A percentile compares a stretch with the other conserved stretches of the same genome.
These are phyloP conservation scores for Dactylonectria estremocensis DNA, from an alignment of 2,329 filamentous ascomycete species.

Conservation along the genomic window DNA sequence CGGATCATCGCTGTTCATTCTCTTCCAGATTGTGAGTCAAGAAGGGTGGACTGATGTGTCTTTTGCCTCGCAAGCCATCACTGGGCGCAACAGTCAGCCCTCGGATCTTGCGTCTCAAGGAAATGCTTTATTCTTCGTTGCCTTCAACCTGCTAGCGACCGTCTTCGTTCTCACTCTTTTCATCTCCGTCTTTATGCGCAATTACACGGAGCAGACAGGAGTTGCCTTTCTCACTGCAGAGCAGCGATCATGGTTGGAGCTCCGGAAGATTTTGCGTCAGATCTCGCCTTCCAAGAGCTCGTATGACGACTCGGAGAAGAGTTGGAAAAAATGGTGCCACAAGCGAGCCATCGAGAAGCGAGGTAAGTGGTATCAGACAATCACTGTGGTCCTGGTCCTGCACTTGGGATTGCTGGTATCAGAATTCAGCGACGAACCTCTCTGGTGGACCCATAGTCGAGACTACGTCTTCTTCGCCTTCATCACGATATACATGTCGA, in stretches of 20 bases:
- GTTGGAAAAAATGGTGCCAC: conserved; percentile 95
- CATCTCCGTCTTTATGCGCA: conserved; percentile 99
- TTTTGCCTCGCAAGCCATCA: conserved; percentile 86
- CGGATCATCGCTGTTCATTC: conserved; percentile 91
- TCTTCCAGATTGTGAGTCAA: conserved; percentile 98
- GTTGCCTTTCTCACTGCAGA: conserved; percentile 96
- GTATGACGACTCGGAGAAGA: conserved; percentile 81
- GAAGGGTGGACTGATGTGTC: conserved; percentile 98
- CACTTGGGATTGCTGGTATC: conserved; percentile 88
- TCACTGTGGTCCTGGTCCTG: conserved; percentile 84
- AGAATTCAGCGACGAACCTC: conserved; percentile 86
- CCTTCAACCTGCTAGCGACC: conserved; percentile 96
- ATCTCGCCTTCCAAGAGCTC: conserved; percentile 96
- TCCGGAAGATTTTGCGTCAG: conserved; percentile 91
- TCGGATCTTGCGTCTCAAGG: conserved; percentile 78
- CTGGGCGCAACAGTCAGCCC: conserved; percentile 82
- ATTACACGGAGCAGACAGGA: conserved; percentile 98
- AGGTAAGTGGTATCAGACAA: conserved; percentile 88
- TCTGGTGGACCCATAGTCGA: conserved; percentile 79
- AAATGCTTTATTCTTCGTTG: conserved; percentile 94
- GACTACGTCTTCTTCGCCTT: conserved; percentile 86
- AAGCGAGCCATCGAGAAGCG: conserved; percentile 94
- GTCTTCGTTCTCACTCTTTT: conserved; percentile 98
- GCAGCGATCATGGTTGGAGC: conserved; percentile 95
- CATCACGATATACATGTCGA: conserved; percentile 85